Evolutionary conservation across 495 filamentous ascomycete genomes (phyloP).

Genomic region (Daldinia loculata): DNA sequence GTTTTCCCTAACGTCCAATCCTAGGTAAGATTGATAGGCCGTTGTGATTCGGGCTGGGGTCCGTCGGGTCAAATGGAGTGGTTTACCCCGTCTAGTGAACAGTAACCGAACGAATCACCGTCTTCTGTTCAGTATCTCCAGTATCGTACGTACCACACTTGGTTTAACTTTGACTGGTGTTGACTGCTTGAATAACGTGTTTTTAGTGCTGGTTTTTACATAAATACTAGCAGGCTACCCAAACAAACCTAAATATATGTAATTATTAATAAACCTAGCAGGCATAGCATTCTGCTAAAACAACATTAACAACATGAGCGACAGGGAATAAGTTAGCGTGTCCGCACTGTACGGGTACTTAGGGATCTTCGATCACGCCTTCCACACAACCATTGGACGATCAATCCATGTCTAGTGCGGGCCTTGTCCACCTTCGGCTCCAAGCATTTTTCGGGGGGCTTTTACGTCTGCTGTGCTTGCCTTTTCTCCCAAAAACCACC

Average conservation of each 20-base stretch:
- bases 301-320: conserved; percentile 3
- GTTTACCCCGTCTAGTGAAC: conserved; percentile 16
- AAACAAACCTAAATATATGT: neutral
- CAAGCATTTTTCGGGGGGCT: conserved; percentile 49
- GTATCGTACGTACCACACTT: conserved; percentile 23
- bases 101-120: conserved; percentile 41
- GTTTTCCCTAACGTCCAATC: conserved; percentile 32
- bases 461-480: conserved; percentile 49
- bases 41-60: conserved; percentile 13
- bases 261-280: neutral
- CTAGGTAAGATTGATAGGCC: conserved; percentile 3
- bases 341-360: conserved; percentile 47
- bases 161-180: neutral
- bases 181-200: neutral
- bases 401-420: conserved; percentile 38
- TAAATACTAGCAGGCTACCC: neutral
- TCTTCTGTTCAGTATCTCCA: conserved; percentile 22
- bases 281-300: conserved; percentile 13
- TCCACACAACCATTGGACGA: conserved; percentile 41
- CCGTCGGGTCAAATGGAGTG: conserved; percentile 34
- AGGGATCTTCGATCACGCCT: conserved; percentile 46
- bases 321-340: neutral
- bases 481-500: conserved; percentile 50
- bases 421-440: conserved; percentile 44
- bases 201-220: neutral